A percentile compares a stretch with the other conserved stretches of the same genome.
These are phyloP conservation scores for Thermomucor indicae-seudaticae DNA, from an alignment of 371 early-diverging fungal genomes.

Conservation along the genomic window DNA sequence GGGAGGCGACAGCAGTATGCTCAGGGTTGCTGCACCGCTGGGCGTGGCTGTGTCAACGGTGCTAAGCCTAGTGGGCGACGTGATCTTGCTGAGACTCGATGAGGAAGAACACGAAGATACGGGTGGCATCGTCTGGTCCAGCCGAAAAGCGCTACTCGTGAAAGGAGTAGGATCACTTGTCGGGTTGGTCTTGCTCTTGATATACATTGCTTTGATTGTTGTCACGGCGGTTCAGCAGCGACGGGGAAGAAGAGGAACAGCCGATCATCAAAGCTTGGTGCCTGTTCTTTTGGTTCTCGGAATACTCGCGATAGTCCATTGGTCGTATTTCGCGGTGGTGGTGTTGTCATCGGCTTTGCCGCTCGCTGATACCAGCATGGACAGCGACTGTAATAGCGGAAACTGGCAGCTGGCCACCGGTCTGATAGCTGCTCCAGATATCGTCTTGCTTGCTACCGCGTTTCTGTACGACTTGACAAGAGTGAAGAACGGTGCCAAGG, in stretches of 20 bases:
- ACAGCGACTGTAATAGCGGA: background rate
- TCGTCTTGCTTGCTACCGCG: background rate
- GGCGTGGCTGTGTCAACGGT: background rate
- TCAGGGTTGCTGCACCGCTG: background rate
- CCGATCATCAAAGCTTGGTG: background rate
- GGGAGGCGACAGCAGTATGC: background rate
- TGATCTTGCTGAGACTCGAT: background rate
- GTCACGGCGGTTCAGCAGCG: background rate
- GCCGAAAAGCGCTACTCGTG: background rate
- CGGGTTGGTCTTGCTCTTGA: too few relatives aligned
- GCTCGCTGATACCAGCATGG: background rate
- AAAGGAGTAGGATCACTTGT: background rate
- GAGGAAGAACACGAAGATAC: background rate
- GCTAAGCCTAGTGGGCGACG: background rate
- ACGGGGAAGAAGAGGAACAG: background rate
- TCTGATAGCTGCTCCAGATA: slow-evolving; percentile 3
- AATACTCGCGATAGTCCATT: background rate
- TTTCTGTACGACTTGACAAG: slow-evolving; percentile 5
- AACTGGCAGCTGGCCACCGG: background rate
- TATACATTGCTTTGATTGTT: background rate
- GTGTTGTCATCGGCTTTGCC: background rate
- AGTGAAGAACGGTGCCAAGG: slow-evolving; percentile 9
- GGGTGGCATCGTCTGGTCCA: background rate
- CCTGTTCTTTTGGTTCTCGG: background rate
- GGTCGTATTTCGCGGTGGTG: background rate